A percentile compares a stretch with the other conserved stretches of the same genome.
phyloP scores from a whole-genome alignment of 192 early-diverging fungal species.

The Entomortierella parvispora region DNA sequence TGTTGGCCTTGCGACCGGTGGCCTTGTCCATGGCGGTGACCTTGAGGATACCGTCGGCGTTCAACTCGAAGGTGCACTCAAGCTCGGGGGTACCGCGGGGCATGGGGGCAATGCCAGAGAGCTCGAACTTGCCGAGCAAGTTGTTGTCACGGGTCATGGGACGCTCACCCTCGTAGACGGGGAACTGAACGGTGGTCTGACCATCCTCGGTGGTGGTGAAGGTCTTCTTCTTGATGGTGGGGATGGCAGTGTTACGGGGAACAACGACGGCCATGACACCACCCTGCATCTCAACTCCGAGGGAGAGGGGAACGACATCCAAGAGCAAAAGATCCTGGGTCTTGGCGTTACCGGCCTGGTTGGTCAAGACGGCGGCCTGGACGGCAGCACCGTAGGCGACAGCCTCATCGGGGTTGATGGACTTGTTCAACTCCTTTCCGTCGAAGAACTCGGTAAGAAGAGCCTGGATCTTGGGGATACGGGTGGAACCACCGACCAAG shows the following conservation, averaged over 20 bases:
- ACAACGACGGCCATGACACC: constrained; percentile 87
- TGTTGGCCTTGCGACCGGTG: constrained; percentile 89
- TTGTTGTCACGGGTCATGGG: constrained; percentile 93
- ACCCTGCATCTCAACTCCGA: constrained; percentile 88
- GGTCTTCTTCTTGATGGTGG: constrained; percentile 81
- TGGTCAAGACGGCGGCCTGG: constrained; percentile 86
- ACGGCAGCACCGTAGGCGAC: constrained; percentile 95
- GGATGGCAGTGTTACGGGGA: constrained; percentile 86
- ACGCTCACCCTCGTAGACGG: constrained; percentile 89
- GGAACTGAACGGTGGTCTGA: constrained; percentile 88
- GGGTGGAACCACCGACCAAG: constrained; percentile 91
- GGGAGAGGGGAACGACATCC: constrained; percentile 86
- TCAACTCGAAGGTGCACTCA: constrained; percentile 85
- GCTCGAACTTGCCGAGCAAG: constrained; percentile 85
- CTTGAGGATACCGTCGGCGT: constrained; percentile 91
- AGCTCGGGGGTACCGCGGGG: constrained; percentile 86
- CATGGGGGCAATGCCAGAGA: constrained; percentile 81
- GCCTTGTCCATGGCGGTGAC: constrained; percentile 93
- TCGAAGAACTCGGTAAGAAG: constrained; percentile 85
- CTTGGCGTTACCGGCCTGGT: constrained; percentile 67
- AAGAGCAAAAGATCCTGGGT: constrained; percentile 81
- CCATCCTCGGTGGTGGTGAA: constrained; percentile 87
- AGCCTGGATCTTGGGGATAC: constrained; percentile 92
- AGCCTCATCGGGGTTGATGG: constrained; percentile 98
- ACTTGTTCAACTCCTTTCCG: constrained; percentile 85